Evolutionary conservation across 176 grass and related monocot species (phyloP).

Genomic region (Avena insularis): DNA sequence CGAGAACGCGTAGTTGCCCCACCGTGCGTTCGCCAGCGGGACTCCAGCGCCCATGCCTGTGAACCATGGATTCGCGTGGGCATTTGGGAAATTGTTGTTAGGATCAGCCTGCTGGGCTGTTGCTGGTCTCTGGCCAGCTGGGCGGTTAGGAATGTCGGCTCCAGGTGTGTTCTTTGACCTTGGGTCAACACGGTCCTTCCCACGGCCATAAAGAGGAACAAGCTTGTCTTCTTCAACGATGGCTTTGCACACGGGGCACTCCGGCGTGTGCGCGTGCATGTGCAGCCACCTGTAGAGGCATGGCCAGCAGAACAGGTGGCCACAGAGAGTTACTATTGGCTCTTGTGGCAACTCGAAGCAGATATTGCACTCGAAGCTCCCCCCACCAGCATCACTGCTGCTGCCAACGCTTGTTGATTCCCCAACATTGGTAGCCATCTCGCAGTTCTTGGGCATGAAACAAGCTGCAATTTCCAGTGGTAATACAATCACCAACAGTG

Average conservation of each 20-base stretch:
- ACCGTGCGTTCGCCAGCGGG: constrained; percentile 52
- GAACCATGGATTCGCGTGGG: constrained; percentile 65
- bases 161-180: constrained; percentile 75
- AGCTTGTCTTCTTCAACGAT: constrained; percentile 90
- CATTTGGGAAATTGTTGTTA: constrained; percentile 55
- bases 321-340: constrained; percentile 88
- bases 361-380: constrained; percentile 90
- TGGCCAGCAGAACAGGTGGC: constrained; percentile 95
- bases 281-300: constrained; percentile 94
- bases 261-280: constrained; percentile 66
- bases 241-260: constrained; percentile 98
- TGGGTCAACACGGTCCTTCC: constrained; percentile 84
- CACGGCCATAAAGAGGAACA: constrained; percentile 86
- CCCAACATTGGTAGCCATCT: constrained; percentile 63
- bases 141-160: constrained; percentile 76
- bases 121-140: constrained; percentile 79
- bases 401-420: constrained; percentile 53
- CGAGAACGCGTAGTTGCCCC: constrained; percentile 82
- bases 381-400: constrained; percentile 50
- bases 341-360: constrained; percentile 95
- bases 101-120: constrained; percentile 68
- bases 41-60: constrained; percentile 50
- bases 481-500: neutral
- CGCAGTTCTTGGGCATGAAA: neutral
- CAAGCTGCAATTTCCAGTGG: constrained; percentile 34